Percentiles rank a stretch among this genome's conserved stretches.
phyloP scores from a whole-genome alignment of 768 basidiomycete genomes.

The Termitomyces sp. region DNA sequence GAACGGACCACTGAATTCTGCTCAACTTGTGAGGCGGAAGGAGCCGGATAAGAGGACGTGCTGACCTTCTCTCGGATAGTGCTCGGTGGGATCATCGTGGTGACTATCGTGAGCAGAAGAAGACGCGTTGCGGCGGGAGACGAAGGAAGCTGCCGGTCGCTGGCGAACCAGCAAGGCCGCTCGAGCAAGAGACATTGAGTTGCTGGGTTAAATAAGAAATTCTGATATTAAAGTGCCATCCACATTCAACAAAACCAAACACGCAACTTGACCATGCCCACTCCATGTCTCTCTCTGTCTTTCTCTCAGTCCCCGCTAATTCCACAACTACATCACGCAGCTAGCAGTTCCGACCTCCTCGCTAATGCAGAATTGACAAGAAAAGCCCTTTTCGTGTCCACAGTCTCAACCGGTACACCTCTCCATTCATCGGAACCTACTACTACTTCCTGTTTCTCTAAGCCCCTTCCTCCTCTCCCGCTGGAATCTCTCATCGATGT shows the following conservation, averaged over 20 bases:
- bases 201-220: background rate
- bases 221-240: background rate
- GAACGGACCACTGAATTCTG: conserved; percentile 60
- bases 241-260: conserved; percentile 8
- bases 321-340: background rate
- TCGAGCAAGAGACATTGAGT: conserved; percentile 38
- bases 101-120: conserved; percentile 39
- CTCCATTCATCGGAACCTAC: background rate
- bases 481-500: conserved; percentile 27
- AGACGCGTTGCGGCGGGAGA: conserved; percentile 35
- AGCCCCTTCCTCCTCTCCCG: conserved; percentile 7
- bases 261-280: conserved; percentile 12
- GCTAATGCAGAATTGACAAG: background rate
- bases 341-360: background rate
- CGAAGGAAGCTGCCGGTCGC: conserved; percentile 22
- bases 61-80: conserved; percentile 59
- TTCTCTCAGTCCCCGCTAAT: conserved; percentile 25
- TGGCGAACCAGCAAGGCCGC: conserved; percentile 29
- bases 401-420: background rate
- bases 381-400: background rate
- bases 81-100: conserved; percentile 33
- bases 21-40: background rate
- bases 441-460: background rate
- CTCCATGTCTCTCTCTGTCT: conserved; percentile 18
- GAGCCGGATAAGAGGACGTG: background rate